phyloP scores from a whole-genome alignment of 495 filamentous ascomycete species.

The Podospora conica region DNA sequence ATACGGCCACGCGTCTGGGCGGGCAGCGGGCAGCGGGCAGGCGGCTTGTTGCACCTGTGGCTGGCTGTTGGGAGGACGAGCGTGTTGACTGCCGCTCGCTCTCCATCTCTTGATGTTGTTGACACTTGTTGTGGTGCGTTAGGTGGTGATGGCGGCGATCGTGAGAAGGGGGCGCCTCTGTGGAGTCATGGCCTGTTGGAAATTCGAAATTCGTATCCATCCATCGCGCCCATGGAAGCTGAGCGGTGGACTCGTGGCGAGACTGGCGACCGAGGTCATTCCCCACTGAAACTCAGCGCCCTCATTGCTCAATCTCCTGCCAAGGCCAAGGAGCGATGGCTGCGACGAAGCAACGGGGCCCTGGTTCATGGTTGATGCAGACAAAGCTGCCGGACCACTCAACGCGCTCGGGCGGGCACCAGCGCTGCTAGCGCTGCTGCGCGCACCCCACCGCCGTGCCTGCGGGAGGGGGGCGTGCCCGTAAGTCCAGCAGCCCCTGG shows the following conservation, averaged over 20 bases:
- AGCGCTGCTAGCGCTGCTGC: conserved; percentile 6
- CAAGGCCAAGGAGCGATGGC: conserved; percentile 14
- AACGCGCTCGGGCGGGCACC: conserved; percentile 4
- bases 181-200: not conserved
- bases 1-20: not conserved
- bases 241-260: conserved; percentile 1
- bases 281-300: conserved; percentile 4
- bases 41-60: conserved; percentile 19
- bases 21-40: too few species aligned
- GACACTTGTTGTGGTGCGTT: too few species aligned
- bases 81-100: not conserved
- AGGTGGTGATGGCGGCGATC: not conserved
- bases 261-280: conserved; percentile 6
- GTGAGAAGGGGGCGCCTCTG: not conserved
- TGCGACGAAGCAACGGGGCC: conserved; percentile 17
- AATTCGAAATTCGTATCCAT: not conserved
- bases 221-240: not conserved
- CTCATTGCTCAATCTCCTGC: conserved; percentile 13
- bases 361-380: conserved; percentile 10
- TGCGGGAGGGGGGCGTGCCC: conserved; percentile 20
- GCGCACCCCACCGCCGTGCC: conserved; percentile 13
- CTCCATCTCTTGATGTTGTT: not conserved
- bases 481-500: conserved; percentile 15
- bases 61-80: not conserved
- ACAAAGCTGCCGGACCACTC: conserved; percentile 7